Evolutionary conservation across 2,329 filamentous ascomycete genomes (phyloP).

Genomic region (Cladosporium phlei): DNA sequence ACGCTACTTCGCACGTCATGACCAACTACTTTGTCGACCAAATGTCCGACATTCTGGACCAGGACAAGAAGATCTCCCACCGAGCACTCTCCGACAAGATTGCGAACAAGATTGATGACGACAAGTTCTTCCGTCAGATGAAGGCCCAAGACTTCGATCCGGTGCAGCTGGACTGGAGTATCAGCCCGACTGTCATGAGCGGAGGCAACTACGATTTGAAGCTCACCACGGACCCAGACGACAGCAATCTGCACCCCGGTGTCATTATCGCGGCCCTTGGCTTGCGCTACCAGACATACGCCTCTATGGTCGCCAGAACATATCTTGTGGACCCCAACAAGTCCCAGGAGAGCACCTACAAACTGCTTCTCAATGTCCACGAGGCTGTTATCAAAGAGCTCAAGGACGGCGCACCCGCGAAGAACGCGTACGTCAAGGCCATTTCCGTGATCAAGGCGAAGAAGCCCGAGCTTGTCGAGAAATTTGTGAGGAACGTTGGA

Average conservation of each 20-base stretch:
- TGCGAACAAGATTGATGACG: slow-evolving; percentile 84
- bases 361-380: slow-evolving; percentile 77
- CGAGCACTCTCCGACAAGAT: slow-evolving; percentile 80
- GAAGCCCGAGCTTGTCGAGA: slow-evolving; percentile 91
- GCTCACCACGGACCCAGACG: slow-evolving; percentile 71
- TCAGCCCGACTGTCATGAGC: slow-evolving; percentile 87
- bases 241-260: slow-evolving; percentile 77
- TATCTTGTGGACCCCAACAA: slow-evolving; percentile 98
- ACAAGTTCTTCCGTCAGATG: slow-evolving; percentile 83
- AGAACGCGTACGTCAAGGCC: slow-evolving; percentile 90
- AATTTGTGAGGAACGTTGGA: slow-evolving; percentile 89
- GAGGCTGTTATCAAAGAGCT: slow-evolving; percentile 87
- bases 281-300: slow-evolving; percentile 92
- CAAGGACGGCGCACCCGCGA: slow-evolving; percentile 76
- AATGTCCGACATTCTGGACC: slow-evolving; percentile 92
- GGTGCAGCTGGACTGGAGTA: slow-evolving; percentile 86
- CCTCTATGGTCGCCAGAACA: slow-evolving; percentile 84
- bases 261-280: slow-evolving; percentile 92
- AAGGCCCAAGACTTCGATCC: slow-evolving; percentile 84
- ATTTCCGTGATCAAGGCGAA: slow-evolving; percentile 74
- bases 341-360: slow-evolving; percentile 90
- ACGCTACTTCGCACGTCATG: slow-evolving; percentile 91
- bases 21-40: slow-evolving; percentile 96
- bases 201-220: slow-evolving; percentile 92
- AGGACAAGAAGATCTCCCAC: slow-evolving; percentile 96